Evolutionary conservation across 192 early-diverging fungal species (phyloP), one percentile per base, ranked within the genome.

Genomic region (Bifiguratus adelaidae): DNA sequence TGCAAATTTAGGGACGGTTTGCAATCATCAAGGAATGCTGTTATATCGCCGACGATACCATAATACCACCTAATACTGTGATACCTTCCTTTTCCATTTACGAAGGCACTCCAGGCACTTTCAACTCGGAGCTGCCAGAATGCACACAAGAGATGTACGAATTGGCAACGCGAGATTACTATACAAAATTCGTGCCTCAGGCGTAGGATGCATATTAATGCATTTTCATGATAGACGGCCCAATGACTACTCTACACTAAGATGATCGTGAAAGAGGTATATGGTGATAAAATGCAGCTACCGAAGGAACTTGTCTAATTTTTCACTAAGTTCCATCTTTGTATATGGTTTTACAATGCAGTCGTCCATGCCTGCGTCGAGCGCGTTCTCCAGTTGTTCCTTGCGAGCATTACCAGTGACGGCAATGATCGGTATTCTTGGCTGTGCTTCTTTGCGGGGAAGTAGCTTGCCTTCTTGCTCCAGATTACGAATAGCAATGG

Each of bases 11-110:
- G 88, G 90, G 91, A 2, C 71, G 88, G 18, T 99, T 96, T 65
- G 82, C 87, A 3, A 88, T 99, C 30, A 94, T 99, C 34, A 99
- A 97, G 61, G 93, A 99, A 49, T 89, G 90, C 47, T 79, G 76
- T 41, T 60, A 78, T 44, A 93, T 99, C 33, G 82, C 88, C 34
- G 93, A 99, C 52, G 81, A 82, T 44, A 78, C 91, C 1, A 86
- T 99, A 0, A 78, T 99, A 36, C 78, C 95, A 11, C 85, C 92
- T 3, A 91, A 93, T 45, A 76, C 88, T 1, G 85, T 99, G 4
- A 70, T 99, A 1, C 87, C 95, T 24, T 81, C 91, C 5, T 99
- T 95, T 50, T 85, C 89, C 1, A 74, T 97, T n/a, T 88, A 85
- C 54, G 73, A 79, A 22, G 89, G 87, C 2, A 88, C 85, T 16